Conservation (phyloP, 352 stramenopile genomes). For the Aphanomyces stellatus region DNA sequence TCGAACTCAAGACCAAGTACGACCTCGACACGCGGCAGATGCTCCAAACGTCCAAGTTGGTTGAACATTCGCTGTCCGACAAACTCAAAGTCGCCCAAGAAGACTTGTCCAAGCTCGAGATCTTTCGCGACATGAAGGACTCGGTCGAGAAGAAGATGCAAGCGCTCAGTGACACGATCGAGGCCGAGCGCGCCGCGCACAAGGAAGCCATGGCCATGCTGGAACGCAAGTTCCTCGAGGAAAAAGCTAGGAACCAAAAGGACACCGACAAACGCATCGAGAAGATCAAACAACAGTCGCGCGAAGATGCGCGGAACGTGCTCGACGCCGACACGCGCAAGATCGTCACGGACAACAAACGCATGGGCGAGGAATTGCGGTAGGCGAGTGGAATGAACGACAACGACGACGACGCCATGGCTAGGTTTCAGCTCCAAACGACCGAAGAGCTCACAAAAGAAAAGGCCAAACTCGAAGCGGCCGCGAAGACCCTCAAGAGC, state of each 20-base stretch:
- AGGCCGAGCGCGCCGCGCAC: slow-evolving; percentile 14
- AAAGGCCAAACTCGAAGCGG: slow-evolving; percentile 54
- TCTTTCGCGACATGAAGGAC: slow-evolving; percentile 32
- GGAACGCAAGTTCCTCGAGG: slow-evolving; percentile 83
- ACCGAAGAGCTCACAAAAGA: slow-evolving; percentile 84
- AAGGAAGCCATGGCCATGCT: slow-evolving; percentile 39
- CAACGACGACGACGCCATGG: background rate
- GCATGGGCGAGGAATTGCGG: slow-evolving; percentile 88
- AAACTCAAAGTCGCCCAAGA: slow-evolving; percentile 34
- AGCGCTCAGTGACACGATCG: slow-evolving; percentile 18
- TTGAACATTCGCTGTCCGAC: slow-evolving; percentile 12
- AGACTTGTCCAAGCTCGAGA: slow-evolving; percentile 32
- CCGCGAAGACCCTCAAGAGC: slow-evolving; percentile 44
- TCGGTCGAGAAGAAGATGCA: slow-evolving; percentile 28
- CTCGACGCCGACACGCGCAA: slow-evolving; percentile 87
- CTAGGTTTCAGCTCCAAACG: slow-evolving; percentile 82
- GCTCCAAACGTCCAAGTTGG: slow-evolving; percentile 27
- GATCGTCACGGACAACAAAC: slow-evolving; percentile 87
- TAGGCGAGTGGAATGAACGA: background rate
- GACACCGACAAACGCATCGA: slow-evolving; percentile 81
- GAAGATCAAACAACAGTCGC: slow-evolving; percentile 80
- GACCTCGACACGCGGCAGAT: slow-evolving; percentile 40
- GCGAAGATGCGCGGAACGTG: slow-evolving; percentile 82
- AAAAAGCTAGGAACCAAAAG: slow-evolving; percentile 76
- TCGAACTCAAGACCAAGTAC: slow-evolving; percentile 54